phyloP scores from a whole-genome alignment of 352 stramenopile genomes.

The Phytophthora brassicae region DNA sequence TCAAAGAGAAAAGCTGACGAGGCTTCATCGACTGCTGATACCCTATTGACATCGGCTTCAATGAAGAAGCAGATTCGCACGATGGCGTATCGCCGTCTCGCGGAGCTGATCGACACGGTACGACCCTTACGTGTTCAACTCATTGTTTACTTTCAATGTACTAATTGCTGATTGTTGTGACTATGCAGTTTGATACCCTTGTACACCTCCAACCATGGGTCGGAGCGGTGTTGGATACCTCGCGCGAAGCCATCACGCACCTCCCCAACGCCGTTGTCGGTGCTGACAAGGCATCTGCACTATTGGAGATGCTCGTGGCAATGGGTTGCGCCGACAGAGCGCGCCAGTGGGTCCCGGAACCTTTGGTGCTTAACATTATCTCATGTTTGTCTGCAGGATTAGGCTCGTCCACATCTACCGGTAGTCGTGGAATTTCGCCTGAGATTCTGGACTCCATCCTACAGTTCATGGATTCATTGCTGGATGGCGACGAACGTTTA shows the following conservation, averaged over 20 bases:
- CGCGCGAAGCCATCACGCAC: constrained; percentile 60
- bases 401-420: constrained; percentile 24
- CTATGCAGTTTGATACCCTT: constrained; percentile 63
- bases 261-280: constrained; percentile 74
- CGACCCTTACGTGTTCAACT: neutral
- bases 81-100: constrained; percentile 71
- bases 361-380: constrained; percentile 55
- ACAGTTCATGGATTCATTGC: constrained; percentile 73
- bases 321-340: constrained; percentile 49
- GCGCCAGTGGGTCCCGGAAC: constrained; percentile 39
- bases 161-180: constrained; percentile 12
- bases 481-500: constrained; percentile 69
- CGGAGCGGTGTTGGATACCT: constrained; percentile 42
- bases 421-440: constrained; percentile 52
- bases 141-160: neutral
- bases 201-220: constrained; percentile 71
- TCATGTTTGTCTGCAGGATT: constrained; percentile 69
- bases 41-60: constrained; percentile 28
- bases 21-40: constrained; percentile 8
- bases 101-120: constrained; percentile 73
- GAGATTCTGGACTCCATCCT: constrained; percentile 73
- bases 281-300: constrained; percentile 69
- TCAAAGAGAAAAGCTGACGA: constrained; percentile 27
- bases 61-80: constrained; percentile 86
- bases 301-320: constrained; percentile 75